Percentiles rank a stretch among this genome's conserved stretches.
Conservation (phyloP, 1,284 basidiomycete species). For the Heliocybe sulcata region DNA sequence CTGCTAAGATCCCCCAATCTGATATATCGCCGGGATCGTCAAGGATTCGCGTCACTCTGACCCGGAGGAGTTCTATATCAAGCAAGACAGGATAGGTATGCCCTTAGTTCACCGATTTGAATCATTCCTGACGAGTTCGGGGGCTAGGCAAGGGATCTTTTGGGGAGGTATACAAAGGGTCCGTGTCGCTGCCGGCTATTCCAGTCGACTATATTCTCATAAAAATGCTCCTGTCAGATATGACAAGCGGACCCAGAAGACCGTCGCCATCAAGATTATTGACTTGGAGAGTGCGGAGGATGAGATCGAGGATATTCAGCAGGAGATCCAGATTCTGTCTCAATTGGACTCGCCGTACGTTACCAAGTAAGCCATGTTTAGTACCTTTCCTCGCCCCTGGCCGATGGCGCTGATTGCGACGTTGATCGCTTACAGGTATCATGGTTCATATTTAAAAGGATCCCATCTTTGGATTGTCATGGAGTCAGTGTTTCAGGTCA, state of each 20-base stretch:
- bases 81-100: conserved; percentile 92
- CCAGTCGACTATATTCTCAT: neutral
- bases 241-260: conserved; percentile 87
- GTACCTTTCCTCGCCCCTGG: neutral
- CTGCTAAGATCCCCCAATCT: conserved; percentile 1
- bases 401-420: neutral
- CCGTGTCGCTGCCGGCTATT: conserved; percentile 13
- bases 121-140: conserved; percentile 9
- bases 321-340: conserved; percentile 98
- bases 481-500: conserved; percentile 59
- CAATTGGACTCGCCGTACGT: conserved; percentile 95
- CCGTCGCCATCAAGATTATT: conserved; percentile 98
- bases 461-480: conserved; percentile 98
- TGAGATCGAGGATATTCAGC: conserved; percentile 99
- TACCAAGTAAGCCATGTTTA: conserved; percentile 64
- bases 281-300: conserved; percentile 98
- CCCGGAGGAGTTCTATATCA: conserved; percentile 93
- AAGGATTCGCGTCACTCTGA: conserved; percentile 72
- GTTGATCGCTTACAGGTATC: conserved; percentile 56
- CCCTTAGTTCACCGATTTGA: conserved; percentile 10
- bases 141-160: conserved; percentile 87
- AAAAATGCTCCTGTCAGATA: conserved; percentile 44
- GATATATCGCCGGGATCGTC: conserved; percentile 1
- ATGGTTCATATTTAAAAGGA: conserved; percentile 93
- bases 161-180: conserved; percentile 98